Evolutionary conservation across 2,329 filamentous ascomycete species (phyloP), one percentile per base, ranked within the genome.

Genomic region (Apiospora malaysiana): DNA sequence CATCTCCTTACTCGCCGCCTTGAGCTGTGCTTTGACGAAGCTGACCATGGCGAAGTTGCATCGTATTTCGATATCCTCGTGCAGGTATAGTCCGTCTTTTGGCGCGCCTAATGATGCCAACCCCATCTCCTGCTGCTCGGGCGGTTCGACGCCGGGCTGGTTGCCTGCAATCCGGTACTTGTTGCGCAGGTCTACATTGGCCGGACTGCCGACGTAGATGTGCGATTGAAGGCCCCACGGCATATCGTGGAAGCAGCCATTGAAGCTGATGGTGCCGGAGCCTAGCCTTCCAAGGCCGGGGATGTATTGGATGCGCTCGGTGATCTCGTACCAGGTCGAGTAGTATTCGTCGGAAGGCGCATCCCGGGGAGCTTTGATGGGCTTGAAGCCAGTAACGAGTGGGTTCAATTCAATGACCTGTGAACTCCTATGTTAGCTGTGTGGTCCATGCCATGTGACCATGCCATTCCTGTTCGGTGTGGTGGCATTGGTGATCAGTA

Each of bases 281-380:
- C 90, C 90, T 72, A 91, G 84, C 80, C 85, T 89, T 74, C 91
- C 91, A 70, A 92, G 82, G 45, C 91, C 91, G 0, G 91, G 91
- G 7, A 92, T 82, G 75, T 90, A 89, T 78, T 92, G 90, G 72
- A 93, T 90, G 76, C 90, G 87, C 84, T 93, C 87, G 71, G 83
- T 87, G 77, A 93, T 92, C 80, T 93, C 90, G 79, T 93, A 93
- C 91, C 91, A 93, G 42, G 91, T 91, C 73, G 89, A 89, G 81
- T 91, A 93, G 81, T 87, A 93, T 80, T 93, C 91, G 80, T 93
- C 91, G 74, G 89, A 83, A 70, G 89, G 86, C 73, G 91, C 90
- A 81, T 91, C 85, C 81, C 90, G 90, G 40, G 91, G 91, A 1
- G 91, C 90, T 69, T 89, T 84, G 78, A 92, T 91, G 71, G 89